Evolutionary conservation across 1,284 basidiomycete species (phyloP).

Genomic region (Trametes sp.): DNA sequence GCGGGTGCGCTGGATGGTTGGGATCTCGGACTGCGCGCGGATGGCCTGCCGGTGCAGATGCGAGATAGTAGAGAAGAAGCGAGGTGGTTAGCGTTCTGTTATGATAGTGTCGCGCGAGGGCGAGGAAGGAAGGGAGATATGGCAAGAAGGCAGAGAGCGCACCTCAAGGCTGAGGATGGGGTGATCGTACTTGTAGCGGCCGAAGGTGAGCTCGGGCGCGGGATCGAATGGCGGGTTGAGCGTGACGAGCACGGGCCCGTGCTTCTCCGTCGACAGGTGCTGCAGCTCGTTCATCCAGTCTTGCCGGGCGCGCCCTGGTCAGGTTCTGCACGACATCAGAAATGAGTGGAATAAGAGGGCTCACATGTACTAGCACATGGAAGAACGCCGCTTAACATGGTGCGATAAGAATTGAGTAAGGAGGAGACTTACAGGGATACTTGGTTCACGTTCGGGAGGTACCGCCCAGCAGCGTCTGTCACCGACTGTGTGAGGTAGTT

Average conservation of each 20-base stretch:
- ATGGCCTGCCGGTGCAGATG: slow-evolving; percentile 56
- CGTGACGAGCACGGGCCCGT: slow-evolving; percentile 81
- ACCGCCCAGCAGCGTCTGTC: slow-evolving; percentile 43
- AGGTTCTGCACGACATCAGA: not conserved
- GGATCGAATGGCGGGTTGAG: slow-evolving; percentile 78
- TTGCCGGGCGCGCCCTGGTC: not conserved
- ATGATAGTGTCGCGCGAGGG: not conserved
- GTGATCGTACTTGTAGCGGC: slow-evolving; percentile 73
- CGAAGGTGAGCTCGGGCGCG: slow-evolving; percentile 54
- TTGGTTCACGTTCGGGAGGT: slow-evolving; percentile 61
- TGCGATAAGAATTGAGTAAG: not conserved
- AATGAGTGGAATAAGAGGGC: not conserved
- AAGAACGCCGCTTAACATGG: not conserved
- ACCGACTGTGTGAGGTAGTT: slow-evolving; percentile 71
- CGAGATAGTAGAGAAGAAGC: no score
- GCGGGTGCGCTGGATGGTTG: slow-evolving; percentile 68
- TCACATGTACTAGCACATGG: not conserved
- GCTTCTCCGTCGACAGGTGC: slow-evolving; percentile 61
- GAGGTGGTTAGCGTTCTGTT: not conserved
- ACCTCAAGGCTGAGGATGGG: slow-evolving; percentile 65
- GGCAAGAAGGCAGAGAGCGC: slow-evolving; percentile 23
- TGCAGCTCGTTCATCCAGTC: slow-evolving; percentile 81
- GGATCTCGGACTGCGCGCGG: slow-evolving; percentile 61
- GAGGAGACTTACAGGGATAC: slow-evolving; percentile 67
- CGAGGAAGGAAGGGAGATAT: slow-evolving; percentile 15